Percentiles rank a stretch among this genome's conserved stretches.
phyloP scores from a whole-genome alignment of 1,284 basidiomycete genomes.

The Ustilago lituana region DNA sequence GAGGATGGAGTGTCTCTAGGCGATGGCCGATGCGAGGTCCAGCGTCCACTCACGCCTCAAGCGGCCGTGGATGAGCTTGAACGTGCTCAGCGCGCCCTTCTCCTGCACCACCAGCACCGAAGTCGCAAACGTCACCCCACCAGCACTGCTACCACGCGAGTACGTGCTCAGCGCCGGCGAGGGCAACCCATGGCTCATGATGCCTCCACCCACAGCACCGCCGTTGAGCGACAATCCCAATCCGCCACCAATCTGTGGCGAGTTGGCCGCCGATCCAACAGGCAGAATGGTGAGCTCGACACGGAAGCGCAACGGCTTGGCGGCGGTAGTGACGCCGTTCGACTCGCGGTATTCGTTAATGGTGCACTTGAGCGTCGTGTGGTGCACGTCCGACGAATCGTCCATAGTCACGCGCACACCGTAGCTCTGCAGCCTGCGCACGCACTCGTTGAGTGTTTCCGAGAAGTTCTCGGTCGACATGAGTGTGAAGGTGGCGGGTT shows the following conservation, averaged over 20 bases:
- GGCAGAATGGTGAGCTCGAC: conserved; percentile 63
- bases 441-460: conserved; percentile 75
- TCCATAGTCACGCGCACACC: conserved; percentile 77
- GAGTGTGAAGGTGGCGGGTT: conserved; percentile 73
- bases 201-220: conserved; percentile 12
- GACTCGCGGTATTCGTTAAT: conserved; percentile 54
- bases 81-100: conserved; percentile 84
- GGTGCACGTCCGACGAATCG: conserved; percentile 67
- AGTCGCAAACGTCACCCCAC: conserved; percentile 68
- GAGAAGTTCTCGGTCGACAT: conserved; percentile 71
- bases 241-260: conserved; percentile 29
- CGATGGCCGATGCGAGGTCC: conserved; percentile 33
- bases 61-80: conserved; percentile 78
- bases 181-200: conserved; percentile 24
- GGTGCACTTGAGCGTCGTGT: conserved; percentile 54
- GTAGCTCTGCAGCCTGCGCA: conserved; percentile 75
- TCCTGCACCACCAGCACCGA: conserved; percentile 81
- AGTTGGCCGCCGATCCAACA: conserved; percentile 47
- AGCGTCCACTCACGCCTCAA: conserved; percentile 77
- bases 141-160: conserved; percentile 23
- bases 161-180: conserved; percentile 48
- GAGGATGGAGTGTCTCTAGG: conserved; percentile 8
- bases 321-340: conserved; percentile 31
- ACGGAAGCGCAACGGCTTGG: conserved; percentile 63
- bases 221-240: conserved; percentile 29